phyloP scores from a whole-genome alignment of 2,329 filamentous ascomycete genomes.

The Fusarium compactum region DNA sequence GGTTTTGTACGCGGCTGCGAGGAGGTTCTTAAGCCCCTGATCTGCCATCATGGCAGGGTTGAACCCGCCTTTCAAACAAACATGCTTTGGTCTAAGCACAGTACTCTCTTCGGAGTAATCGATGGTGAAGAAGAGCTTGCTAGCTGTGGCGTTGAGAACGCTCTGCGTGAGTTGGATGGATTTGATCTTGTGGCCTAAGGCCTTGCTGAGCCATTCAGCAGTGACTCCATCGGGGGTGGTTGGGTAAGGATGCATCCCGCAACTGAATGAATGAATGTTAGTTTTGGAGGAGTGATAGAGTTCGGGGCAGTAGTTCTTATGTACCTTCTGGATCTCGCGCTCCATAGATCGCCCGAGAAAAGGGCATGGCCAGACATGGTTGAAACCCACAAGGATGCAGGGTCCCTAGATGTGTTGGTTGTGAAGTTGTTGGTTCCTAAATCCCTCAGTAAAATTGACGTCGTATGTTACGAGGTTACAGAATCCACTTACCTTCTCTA shows the following conservation, averaged over 20 bases:
- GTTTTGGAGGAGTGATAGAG: too few relatives aligned
- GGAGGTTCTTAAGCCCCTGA: neutral
- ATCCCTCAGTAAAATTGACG: neutral
- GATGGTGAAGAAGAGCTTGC: constrained; percentile 17
- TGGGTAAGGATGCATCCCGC: neutral
- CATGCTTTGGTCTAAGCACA: neutral
- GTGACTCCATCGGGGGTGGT: neutral
- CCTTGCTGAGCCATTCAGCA: neutral
- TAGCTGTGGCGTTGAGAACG: constrained; percentile 3
- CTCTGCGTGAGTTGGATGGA: neutral
- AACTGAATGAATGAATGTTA: too few relatives aligned
- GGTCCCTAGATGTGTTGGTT: neutral
- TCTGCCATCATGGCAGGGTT: constrained; percentile 8
- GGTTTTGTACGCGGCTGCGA: constrained; percentile 1
- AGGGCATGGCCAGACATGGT: too few relatives aligned
- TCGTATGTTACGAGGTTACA: neutral
- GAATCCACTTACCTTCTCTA: neutral
- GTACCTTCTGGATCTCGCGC: neutral
- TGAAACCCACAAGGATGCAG: too few relatives aligned
- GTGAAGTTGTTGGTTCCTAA: neutral
- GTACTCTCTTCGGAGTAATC: neutral
- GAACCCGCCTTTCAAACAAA: constrained; percentile 19
- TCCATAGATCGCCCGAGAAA: neutral
- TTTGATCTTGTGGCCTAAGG: neutral
- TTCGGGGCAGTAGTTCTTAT: neutral